Conservation (phyloP, 2,329 filamentous ascomycete species). For the Karstenula rhodostoma region DNA sequence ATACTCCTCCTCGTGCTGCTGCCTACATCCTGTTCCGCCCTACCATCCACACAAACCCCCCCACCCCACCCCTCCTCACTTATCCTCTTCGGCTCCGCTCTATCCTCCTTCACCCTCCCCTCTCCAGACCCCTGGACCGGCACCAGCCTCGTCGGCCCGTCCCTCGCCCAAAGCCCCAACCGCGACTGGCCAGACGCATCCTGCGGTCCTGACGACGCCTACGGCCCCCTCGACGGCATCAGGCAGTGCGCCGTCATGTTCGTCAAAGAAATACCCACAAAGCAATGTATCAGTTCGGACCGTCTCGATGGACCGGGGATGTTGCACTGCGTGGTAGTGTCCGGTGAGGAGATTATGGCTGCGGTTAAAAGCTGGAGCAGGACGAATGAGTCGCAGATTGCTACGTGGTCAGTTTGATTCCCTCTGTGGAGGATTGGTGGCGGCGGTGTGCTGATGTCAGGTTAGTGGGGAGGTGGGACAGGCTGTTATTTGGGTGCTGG, state of each 20-base stretch:
- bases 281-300: not conserved
- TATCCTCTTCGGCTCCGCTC: not conserved
- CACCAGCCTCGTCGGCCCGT: not conserved
- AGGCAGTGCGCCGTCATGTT: not conserved
- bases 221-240: not conserved
- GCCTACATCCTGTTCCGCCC: not conserved
- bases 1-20: no score
- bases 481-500: not conserved
- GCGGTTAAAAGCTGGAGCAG: not conserved
- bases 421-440: not conserved
- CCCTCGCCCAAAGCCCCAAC: not conserved
- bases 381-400: not conserved
- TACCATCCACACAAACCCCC: not conserved
- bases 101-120: not conserved
- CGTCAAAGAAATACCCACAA: not conserved
- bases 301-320: not conserved
- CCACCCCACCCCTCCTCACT: no score
- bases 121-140: not conserved
- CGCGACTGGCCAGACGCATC: not conserved
- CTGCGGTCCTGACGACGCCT: not conserved
- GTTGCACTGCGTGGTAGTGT: not conserved
- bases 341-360: not conserved
- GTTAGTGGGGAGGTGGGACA: not conserved
- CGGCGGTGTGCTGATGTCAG: not conserved
- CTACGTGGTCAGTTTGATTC: not conserved